Conservation (phyloP, 306 rosid species). For the Quillaja saponaria region DNA sequence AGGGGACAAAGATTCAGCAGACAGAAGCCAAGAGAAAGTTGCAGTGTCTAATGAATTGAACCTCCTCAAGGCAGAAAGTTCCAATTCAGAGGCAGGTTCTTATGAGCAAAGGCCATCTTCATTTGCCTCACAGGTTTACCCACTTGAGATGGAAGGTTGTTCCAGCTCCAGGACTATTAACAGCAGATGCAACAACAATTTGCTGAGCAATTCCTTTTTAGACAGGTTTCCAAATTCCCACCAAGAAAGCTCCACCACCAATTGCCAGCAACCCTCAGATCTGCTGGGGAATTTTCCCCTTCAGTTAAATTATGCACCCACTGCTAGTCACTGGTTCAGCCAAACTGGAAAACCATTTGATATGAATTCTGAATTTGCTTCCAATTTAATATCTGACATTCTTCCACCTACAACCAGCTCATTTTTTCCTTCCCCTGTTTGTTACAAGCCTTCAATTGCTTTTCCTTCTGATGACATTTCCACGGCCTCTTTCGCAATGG, state of each 20-base stretch:
- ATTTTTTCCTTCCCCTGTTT: constrained; percentile 34
- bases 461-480: constrained; percentile 38
- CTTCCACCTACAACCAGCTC: constrained; percentile 41
- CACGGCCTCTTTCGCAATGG: constrained; percentile 34
- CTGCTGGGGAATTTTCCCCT: constrained; percentile 48
- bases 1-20: constrained; percentile 30
- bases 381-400: constrained; percentile 35
- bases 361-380: constrained; percentile 42
- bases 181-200: constrained; percentile 25
- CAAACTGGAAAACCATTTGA: constrained; percentile 41
- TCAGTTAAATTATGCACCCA: constrained; percentile 39
- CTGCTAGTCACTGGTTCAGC: constrained; percentile 41
- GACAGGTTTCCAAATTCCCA: constrained; percentile 36
- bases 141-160: constrained; percentile 39
- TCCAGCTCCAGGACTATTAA: constrained; percentile 31
- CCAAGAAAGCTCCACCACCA: constrained; percentile 37
- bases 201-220: constrained; percentile 27
- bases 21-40: constrained; percentile 33
- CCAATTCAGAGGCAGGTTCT: constrained; percentile 39
- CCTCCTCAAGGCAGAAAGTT: constrained; percentile 42
- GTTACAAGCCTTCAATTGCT: constrained; percentile 44
- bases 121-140: constrained; percentile 28
- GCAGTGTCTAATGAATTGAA: constrained; percentile 45
- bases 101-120: constrained; percentile 42
- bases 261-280: constrained; percentile 44